Evolutionary conservation across 2,329 filamentous ascomycete species (phyloP).

Genomic region (Orbilia quercus): DNA sequence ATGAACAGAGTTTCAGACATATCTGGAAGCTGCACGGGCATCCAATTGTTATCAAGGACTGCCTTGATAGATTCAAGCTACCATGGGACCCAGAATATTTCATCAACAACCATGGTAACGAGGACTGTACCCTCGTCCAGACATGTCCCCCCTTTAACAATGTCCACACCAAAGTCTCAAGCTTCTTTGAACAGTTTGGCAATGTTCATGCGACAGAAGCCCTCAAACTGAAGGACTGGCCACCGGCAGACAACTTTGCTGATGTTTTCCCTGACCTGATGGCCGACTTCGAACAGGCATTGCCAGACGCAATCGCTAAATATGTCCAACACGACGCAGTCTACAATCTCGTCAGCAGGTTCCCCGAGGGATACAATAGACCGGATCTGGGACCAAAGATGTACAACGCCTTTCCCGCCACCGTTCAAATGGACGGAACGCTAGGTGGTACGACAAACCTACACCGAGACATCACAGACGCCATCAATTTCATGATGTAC

Average conservation of each 20-base stretch:
- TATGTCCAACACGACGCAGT: slow-evolving; percentile 58
- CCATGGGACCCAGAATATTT: slow-evolving; percentile 60
- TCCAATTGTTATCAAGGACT: slow-evolving; percentile 59
- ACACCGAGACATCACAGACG: slow-evolving; percentile 60
- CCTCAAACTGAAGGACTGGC: slow-evolving; percentile 60
- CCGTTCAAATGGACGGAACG: slow-evolving; percentile 35
- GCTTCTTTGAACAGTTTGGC: slow-evolving; percentile 59
- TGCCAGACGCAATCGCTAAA: slow-evolving; percentile 57
- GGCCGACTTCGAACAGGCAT: slow-evolving; percentile 59
- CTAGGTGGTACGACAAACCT: slow-evolving; percentile 60
- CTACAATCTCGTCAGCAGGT: slow-evolving; percentile 58
- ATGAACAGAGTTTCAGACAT: slow-evolving; percentile 56
- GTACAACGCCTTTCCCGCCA: slow-evolving; percentile 60
- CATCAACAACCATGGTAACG: slow-evolving; percentile 56
- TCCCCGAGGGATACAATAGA: slow-evolving; percentile 56
- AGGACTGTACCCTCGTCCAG: slow-evolving; percentile 57
- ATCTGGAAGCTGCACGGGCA: slow-evolving; percentile 59
- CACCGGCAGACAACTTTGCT: slow-evolving; percentile 59
- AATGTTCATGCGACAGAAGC: slow-evolving; percentile 44
- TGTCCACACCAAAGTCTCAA: slow-evolving; percentile 54
- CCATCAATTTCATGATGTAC: slow-evolving; percentile 61
- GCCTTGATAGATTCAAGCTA: slow-evolving; percentile 58
- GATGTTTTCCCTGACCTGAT: slow-evolving; percentile 59
- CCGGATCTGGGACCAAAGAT: slow-evolving; percentile 61
- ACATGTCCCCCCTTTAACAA: slow-evolving; percentile 56